Evolutionary conservation across 2,329 filamentous ascomycete species (phyloP).

Genomic region (Aspergillus aculeatinus): DNA sequence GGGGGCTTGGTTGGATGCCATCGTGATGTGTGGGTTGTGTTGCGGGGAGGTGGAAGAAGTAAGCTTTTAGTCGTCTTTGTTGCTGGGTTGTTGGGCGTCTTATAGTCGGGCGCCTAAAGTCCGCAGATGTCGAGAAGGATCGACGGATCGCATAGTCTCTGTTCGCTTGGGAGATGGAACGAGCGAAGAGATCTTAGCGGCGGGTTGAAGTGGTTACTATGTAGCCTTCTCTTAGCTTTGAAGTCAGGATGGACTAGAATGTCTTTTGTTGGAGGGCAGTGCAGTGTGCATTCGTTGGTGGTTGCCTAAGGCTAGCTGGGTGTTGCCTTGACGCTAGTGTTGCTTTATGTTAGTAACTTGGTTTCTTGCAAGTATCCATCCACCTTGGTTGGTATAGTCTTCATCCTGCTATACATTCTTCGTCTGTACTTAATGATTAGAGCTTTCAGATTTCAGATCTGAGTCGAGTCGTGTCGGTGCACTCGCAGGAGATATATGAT

Average conservation of each 20-base stretch:
- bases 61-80: neutral
- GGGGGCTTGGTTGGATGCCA: neutral
- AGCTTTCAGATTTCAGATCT: too few relatives aligned
- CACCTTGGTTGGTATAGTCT: too few relatives aligned
- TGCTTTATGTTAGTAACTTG: neutral
- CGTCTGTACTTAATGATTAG: too few relatives aligned
- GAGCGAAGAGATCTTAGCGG: neutral
- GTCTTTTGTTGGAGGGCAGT: neutral
- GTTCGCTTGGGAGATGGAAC: neutral
- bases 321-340: neutral
- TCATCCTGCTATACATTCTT: too few relatives aligned
- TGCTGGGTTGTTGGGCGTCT: neutral
- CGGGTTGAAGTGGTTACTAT: neutral
- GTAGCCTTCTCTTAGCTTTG: neutral
- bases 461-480: too few relatives aligned
- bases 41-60: neutral
- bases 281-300: neutral
- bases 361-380: too few relatives aligned
- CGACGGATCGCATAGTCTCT: neutral
- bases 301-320: neutral
- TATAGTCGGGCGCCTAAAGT: neutral
- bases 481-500: too few relatives aligned
- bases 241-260: neutral
- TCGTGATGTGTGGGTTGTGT: neutral
- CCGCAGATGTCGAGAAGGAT: neutral